Percentiles rank a stretch among this genome's conserved stretches.
Evolutionary conservation across 2,329 filamentous ascomycete genomes (phyloP).

Genomic region (Myriosclerotinia duriaeana): DNA sequence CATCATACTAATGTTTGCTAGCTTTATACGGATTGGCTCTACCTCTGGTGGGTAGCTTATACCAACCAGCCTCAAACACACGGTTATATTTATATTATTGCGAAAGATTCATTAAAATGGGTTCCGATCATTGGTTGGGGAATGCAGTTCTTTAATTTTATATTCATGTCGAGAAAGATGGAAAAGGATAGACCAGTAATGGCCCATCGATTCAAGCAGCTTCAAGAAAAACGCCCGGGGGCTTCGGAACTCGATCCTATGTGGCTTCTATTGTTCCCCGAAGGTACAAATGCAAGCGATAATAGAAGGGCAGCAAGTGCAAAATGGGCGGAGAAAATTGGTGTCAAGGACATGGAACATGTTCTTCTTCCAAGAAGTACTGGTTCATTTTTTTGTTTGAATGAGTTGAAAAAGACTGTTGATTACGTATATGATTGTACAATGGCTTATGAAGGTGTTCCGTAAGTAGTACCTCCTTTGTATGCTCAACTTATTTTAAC

Average conservation of each 20-base stretch:
- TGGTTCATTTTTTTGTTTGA: slow-evolving; percentile 75
- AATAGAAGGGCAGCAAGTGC: slow-evolving; percentile 70
- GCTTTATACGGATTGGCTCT: slow-evolving; percentile 90
- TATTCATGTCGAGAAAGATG: slow-evolving; percentile 91
- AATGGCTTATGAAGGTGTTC: slow-evolving; percentile 89
- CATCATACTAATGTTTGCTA: slow-evolving; percentile 38
- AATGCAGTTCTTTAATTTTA: slow-evolving; percentile 85
- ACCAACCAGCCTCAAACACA: slow-evolving; percentile 73
- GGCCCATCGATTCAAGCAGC: slow-evolving; percentile 68
- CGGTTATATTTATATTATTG: slow-evolving; percentile 84
- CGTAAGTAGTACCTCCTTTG: slow-evolving; percentile 54
- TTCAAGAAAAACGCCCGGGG: slow-evolving; percentile 58
- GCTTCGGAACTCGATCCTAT: slow-evolving; percentile 70
- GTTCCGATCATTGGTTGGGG: slow-evolving; percentile 78
- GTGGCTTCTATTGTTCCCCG: slow-evolving; percentile 87
- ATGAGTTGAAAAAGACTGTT: slow-evolving; percentile 69
- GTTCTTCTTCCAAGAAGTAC: slow-evolving; percentile 77
- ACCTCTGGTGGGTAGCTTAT: slow-evolving; percentile 93
- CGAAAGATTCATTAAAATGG: slow-evolving; percentile 82
- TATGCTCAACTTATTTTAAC: slow-evolving; percentile 20
- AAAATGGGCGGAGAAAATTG: slow-evolving; percentile 74
- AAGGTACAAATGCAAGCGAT: slow-evolving; percentile 77
- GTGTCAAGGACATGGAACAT: slow-evolving; percentile 70
- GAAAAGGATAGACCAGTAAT: slow-evolving; percentile 74
- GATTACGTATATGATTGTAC: slow-evolving; percentile 93